Evolutionary conservation across 805 yeast genomes (phyloP), one percentile per base, ranked within the genome.

Genomic region (Candida maris): DNA sequence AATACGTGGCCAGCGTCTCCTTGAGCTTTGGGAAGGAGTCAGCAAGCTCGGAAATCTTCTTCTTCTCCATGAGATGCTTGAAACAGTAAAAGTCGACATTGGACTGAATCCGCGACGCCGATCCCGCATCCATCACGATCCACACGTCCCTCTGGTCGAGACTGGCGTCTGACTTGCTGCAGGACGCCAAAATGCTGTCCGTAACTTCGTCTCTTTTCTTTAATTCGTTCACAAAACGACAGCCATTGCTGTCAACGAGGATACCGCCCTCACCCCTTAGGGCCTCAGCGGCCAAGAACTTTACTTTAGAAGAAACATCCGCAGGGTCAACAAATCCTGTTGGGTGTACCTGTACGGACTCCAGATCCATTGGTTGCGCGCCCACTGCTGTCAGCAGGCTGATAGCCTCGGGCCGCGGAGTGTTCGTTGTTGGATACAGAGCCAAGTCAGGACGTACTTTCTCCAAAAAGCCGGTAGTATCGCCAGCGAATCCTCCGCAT

Each of bases 401-500:
- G 39, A 75, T 79, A 3, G 83, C 82, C 51, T 79, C 83, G 3
- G 82, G 79, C 7, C 81, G 74, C 21, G 64, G 68, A 7, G 81
- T 79, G 49, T 79, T 79, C 10, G 84, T 77, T 1, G 79, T 68
- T 1, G 84, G 80, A 25, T 73, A 67, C 33, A 67, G 68, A 34
- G 67, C 60, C 35, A 78, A 65, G 46, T 78, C 83, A 0, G 83
- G 83, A 27, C 82, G 61, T 46, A 73, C 74, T 58, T 75, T 73
- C 35, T 67, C 61, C 41, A 78, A 58, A 33, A 79, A 59, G 1
- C 61, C 57, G 32, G 68, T 67, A 47, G 73, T 74, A 51, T 77
- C 82, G 10, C 83, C 84, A 4, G 84, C 82, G 51, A 73, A 78
- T 12, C 85, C 85, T 21, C 85, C 85, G 3, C 81, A 72, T 13